These are phyloP conservation scores for Cyphellophora attinorum DNA, from an alignment of 2,329 filamentous ascomycete genomes.

Conservation along the genomic window DNA sequence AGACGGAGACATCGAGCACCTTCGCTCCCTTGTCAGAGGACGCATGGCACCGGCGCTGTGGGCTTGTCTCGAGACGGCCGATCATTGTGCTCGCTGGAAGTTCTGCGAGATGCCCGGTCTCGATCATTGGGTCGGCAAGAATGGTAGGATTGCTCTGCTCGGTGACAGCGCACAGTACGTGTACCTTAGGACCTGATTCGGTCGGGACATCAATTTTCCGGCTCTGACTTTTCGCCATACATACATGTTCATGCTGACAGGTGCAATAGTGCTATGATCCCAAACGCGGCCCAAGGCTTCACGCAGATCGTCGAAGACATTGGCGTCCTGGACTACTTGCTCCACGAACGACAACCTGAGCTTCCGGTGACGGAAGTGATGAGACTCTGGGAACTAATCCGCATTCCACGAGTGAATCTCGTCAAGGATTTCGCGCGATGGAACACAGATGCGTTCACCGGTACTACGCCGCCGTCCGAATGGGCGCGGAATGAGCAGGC, in stretches of 20 bases:
- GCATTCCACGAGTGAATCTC: not conserved
- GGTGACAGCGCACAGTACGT: not conserved
- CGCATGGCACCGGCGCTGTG: not conserved
- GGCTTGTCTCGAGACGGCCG: not conserved
- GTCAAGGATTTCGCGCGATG: constrained; percentile 1
- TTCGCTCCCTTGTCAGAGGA: not conserved
- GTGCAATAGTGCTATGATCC: constrained; percentile 2
- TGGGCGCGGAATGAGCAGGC: too few species aligned
- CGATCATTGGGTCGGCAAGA: not conserved
- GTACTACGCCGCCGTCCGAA: not conserved
- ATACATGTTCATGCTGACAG: too few species aligned
- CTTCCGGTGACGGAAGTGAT: not conserved
- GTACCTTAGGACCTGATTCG: too few species aligned
- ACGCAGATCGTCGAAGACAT: constrained; percentile 2
- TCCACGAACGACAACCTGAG: not conserved
- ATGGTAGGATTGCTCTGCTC: not conserved
- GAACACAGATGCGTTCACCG: constrained; percentile 1
- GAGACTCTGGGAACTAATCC: not conserved
- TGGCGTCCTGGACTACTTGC: constrained; percentile 2
- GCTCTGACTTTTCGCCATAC: too few species aligned
- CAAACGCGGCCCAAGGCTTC: constrained; percentile 2
- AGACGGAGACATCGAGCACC: not conserved
- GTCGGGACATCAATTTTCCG: too few species aligned
- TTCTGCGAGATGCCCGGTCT: not conserved
- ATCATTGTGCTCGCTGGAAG: not conserved